phyloP scores from a whole-genome alignment of 73 alveolate genomes.

The Durusdinium trenchii region DNA sequence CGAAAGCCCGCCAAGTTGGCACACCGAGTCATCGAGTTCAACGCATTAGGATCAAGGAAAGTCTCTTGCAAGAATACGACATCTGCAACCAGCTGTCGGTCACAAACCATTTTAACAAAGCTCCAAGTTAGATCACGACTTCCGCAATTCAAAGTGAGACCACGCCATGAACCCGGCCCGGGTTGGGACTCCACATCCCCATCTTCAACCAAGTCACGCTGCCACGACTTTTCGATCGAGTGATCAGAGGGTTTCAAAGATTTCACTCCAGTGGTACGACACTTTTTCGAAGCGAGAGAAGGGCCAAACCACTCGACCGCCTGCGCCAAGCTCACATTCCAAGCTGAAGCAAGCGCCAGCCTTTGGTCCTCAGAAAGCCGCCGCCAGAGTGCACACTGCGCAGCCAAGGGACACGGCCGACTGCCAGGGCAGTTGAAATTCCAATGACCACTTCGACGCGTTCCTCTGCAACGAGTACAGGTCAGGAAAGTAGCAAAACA shows the following conservation, averaged over 20 bases:
- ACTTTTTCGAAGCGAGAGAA: not conserved
- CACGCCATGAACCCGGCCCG: not conserved
- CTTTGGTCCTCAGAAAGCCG: not conserved
- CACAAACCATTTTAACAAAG: not conserved
- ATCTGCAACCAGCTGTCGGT: not conserved
- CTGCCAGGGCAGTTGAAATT: not conserved
- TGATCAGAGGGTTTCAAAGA: not conserved
- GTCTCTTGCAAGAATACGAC: slow-evolving; percentile 27
- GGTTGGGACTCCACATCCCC: slow-evolving; percentile 21
- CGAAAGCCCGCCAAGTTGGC: not conserved
- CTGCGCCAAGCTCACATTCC: not conserved
- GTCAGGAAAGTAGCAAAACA: not conserved
- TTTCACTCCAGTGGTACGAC: not conserved
- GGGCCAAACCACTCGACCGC: not conserved
- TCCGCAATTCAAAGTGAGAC: not conserved
- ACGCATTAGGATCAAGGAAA: not conserved
- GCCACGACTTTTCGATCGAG: not conserved
- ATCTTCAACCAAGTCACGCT: not conserved
- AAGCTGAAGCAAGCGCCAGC: not conserved
- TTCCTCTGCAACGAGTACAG: not conserved
- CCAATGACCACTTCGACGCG: not conserved
- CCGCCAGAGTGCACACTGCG: not conserved
- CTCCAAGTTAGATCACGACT: not conserved
- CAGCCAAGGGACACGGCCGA: not conserved
- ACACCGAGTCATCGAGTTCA: not conserved